Evolutionary conservation across 1,284 basidiomycete species (phyloP), one percentile per base, ranked within the genome.

Genomic region (Boletus smithii): DNA sequence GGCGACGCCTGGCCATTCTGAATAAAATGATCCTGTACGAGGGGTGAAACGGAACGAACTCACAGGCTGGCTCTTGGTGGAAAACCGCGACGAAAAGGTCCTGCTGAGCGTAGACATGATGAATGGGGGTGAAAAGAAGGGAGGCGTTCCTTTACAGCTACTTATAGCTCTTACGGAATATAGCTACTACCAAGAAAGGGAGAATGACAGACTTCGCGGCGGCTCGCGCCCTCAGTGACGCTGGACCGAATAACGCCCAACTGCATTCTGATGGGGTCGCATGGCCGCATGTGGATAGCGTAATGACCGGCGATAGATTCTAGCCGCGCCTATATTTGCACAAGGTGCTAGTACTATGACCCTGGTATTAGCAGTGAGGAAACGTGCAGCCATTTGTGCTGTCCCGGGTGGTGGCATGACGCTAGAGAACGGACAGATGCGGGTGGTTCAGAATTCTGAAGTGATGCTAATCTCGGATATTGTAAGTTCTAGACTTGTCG

Each of bases 61-160:
- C 38, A 69, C 67, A 5, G 54, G 39, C 20, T 63, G 61, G 33
- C 53, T 55, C 48, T 43, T 69, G 20, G 48, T 41, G 8, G 65
- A 62, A 40, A 69, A 65, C 10, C 63, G 65, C 3, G 58, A 55
- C 0, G 67, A 65, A 41, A 65, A 43, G 17, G 65, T 39, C 50
- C 67, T 54, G 45, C 36, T 63, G 48, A 65, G 51, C 9, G 50
- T 14, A 32, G 63, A 63, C 63, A 65, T 65, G 44, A 31, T 46
- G 44, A 46, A 22, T 34, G 49, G 30, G 30, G 36, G 24, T 18
- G 34, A 41, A 49, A n/a, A 40, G 44, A 46, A 46, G 46, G 17
- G 22, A 3, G 3, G 14, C 2, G 40, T 2, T 14, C 24, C 1
- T 42, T 32, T 8, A 16, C 8, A 3, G 39, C 42, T 65, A 52